Evolutionary conservation across 2,329 filamentous ascomycete genomes (phyloP), one percentile per base, ranked within the genome.

Genomic region (Coniella vitis): DNA sequence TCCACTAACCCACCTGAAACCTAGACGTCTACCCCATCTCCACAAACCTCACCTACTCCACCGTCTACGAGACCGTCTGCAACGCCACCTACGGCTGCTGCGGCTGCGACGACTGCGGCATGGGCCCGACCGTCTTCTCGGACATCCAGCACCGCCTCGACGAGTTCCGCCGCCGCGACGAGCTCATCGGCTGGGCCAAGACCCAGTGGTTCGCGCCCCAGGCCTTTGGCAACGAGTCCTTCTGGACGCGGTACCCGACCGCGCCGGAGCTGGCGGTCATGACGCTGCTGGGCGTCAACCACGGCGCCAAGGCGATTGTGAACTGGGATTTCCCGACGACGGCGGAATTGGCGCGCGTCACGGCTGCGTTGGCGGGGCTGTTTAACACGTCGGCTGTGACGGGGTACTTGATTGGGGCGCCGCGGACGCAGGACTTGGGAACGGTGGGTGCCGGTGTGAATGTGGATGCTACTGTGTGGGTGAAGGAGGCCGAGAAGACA

Each of bases 41-140:
- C 4, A 69, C 69, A 38, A 73, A 76, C 53, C 66, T 69, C 0
- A 67, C 62, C 1, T 75, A 63, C 61, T 72, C 67, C 0, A 61
- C 60, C 1, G 63, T 63, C 4, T 77, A 72, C 58, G 59, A 66
- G 48, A 77, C 72, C 0, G 59, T 61, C 2, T 75, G 71, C 55
- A 77, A 78, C 55, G 53, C 58, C 2, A 77, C 73, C 0, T 77
- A 78, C 54, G 74, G 74, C 43, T 70, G 70, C 58, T 76, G 74
- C 53, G 74, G 73, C 8, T 77, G 74, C 55, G 74, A 77, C 48
- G 67, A 75, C 54, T 76, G 74, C 56, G 52, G 64, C 2, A 16
- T 32, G 2, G 50, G 50, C 12, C 34, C 32, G 4, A 70, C 69
- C 10, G 55, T 60, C 2, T 63, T 76, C 17, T 58, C 63, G 14